Evolutionary conservation across 805 yeast species (phyloP).

Genomic region (Sugiyamaella valdiviana): DNA sequence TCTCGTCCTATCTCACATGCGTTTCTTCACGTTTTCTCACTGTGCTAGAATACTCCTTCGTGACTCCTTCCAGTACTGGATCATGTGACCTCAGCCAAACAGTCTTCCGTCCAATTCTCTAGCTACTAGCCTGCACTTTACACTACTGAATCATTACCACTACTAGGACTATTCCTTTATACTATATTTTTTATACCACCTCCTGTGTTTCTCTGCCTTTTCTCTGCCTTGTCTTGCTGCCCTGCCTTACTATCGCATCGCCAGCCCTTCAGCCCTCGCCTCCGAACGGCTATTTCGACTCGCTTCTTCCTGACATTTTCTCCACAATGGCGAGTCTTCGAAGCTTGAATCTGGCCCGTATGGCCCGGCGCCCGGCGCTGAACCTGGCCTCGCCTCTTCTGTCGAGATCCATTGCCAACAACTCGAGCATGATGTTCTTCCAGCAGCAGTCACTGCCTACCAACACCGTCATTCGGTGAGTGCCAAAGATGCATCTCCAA

Average conservation of each 20-base stretch:
- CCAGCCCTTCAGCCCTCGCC: neutral
- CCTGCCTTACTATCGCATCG: neutral
- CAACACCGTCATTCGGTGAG: conserved; percentile 53
- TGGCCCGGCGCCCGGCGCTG: neutral
- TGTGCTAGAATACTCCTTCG: too few relatives aligned
- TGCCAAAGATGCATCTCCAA: neutral
- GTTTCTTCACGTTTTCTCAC: too few relatives aligned
- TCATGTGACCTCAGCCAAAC: too few relatives aligned
- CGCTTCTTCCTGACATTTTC: neutral
- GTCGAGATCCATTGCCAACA: conserved; percentile 3
- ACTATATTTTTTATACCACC: too few relatives aligned
- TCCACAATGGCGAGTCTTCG: neutral
- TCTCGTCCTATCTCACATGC: too few relatives aligned
- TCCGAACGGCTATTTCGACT: neutral
- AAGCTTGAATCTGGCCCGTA: neutral
- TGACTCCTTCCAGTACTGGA: too few relatives aligned
- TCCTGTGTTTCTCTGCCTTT: too few relatives aligned
- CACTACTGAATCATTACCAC: too few relatives aligned
- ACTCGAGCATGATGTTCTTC: conserved; percentile 43
- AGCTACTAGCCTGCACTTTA: too few relatives aligned
- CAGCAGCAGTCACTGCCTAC: conserved; percentile 63
- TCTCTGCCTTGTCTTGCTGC: neutral
- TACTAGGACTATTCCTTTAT: too few relatives aligned
- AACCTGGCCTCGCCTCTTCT: neutral
- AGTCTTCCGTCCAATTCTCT: too few relatives aligned